These are phyloP conservation scores for Spergularia azorica DNA, from an alignment of 179 eudicot genomes.

Conservation along the genomic window DNA sequence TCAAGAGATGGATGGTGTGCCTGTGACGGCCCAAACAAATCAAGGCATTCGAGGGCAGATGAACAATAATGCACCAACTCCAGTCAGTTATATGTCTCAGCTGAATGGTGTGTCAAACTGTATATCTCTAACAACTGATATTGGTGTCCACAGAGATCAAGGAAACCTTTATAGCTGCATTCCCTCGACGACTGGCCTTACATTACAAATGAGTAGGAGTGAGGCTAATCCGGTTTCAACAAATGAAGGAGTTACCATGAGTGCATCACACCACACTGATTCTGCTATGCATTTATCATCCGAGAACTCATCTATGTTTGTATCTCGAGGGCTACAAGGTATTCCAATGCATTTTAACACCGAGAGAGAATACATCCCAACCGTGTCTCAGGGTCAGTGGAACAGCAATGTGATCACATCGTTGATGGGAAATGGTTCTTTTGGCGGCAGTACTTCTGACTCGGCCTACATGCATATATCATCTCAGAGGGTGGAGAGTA, in stretches of 20 bases:
- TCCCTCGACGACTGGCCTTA: neutral
- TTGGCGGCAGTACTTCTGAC: neutral
- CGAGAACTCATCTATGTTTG: constrained; percentile 1
- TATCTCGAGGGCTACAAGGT: constrained; percentile 7
- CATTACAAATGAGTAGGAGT: neutral
- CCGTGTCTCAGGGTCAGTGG: constrained; percentile 8
- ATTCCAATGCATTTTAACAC: neutral
- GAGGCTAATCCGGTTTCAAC: constrained; percentile 4
- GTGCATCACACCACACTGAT: neutral
- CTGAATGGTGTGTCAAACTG: neutral
- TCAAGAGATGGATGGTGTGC: constrained; percentile 7
- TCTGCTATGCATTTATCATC: neutral
- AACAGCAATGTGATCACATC: constrained; percentile 8
- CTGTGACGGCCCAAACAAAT: constrained; percentile 1
- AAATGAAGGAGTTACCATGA: neutral
- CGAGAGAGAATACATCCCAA: neutral
- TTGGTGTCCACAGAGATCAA: neutral
- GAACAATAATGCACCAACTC: neutral
- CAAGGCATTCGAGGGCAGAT: neutral
- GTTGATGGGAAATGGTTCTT: constrained; percentile 1
- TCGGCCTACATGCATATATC: neutral
- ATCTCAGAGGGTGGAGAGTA: constrained; percentile 5
- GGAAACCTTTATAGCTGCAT: neutral
- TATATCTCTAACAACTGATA: neutral
- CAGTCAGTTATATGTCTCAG: neutral